Percentiles rank a stretch among this genome's conserved stretches.
These are phyloP conservation scores for Lasiodiplodia hormozganensis DNA, from an alignment of 2,329 filamentous ascomycete genomes.

Conservation along the genomic window DNA sequence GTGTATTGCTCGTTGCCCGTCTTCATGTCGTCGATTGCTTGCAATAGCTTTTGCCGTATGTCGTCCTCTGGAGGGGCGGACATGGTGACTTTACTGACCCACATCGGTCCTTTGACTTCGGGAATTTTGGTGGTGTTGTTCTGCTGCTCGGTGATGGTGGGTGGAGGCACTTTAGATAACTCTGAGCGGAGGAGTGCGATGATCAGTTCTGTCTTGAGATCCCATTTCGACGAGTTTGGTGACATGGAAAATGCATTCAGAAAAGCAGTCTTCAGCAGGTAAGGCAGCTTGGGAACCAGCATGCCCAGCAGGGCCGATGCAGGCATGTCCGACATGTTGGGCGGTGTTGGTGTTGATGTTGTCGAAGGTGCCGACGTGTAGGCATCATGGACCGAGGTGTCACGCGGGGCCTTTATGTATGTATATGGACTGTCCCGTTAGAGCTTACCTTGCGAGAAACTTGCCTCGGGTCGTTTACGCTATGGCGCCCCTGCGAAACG, in stretches of 20 bases:
- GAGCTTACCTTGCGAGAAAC: background rate
- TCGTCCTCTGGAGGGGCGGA: conserved; percentile 63
- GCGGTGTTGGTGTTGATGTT: background rate
- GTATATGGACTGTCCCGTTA: background rate
- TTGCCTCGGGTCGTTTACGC: conserved; percentile 3
- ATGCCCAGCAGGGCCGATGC: conserved; percentile 43
- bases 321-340: conserved; percentile 39
- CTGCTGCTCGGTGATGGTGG: conserved; percentile 58
- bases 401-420: background rate
- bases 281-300: conserved; percentile 57
- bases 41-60: conserved; percentile 64
- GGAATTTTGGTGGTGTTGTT: conserved; percentile 66
- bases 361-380: background rate
- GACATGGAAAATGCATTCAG: conserved; percentile 72
- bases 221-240: conserved; percentile 75
- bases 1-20: conserved; percentile 46
- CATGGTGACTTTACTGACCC: conserved; percentile 76
- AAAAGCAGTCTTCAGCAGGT: conserved; percentile 67
- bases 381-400: background rate
- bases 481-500: conserved; percentile 13
- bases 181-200: conserved; percentile 71
- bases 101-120: conserved; percentile 78
- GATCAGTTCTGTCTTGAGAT: conserved; percentile 76
- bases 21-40: conserved; percentile 63
- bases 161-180: conserved; percentile 37